Conservation (phyloP, 2,329 filamentous ascomycete species). For the Ceratocystis destructans region DNA sequence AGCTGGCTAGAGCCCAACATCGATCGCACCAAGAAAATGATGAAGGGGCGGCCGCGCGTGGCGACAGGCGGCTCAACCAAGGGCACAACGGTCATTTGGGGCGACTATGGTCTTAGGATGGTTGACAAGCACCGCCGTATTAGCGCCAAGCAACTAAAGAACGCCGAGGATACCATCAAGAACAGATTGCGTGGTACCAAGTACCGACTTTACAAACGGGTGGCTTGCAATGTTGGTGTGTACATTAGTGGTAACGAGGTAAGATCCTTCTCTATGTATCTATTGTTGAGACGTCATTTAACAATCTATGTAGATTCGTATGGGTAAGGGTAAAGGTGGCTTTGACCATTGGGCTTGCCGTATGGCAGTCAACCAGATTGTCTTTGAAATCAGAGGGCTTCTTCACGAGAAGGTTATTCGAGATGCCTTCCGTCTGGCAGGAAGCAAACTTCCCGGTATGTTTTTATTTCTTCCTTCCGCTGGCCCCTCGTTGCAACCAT, state of each 20-base stretch:
- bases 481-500: not conserved
- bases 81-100: constrained; percentile 92
- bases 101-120: constrained; percentile 90
- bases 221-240: constrained; percentile 86
- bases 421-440: constrained; percentile 87
- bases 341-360: constrained; percentile 94
- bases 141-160: constrained; percentile 71
- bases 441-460: constrained; percentile 84
- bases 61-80: constrained; percentile 80
- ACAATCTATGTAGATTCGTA: constrained; percentile 51
- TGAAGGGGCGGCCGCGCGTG: constrained; percentile 78
- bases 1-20: constrained; percentile 74
- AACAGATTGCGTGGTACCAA: constrained; percentile 76
- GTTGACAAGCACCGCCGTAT: constrained; percentile 85
- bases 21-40: constrained; percentile 70
- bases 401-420: constrained; percentile 88
- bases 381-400: constrained; percentile 85
- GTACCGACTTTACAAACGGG: constrained; percentile 81
- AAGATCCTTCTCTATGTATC: constrained; percentile 22
- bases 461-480: constrained; percentile 19
- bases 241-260: constrained; percentile 91
- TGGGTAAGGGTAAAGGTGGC: constrained; percentile 97
- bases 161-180: constrained; percentile 89
- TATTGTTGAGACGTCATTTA: constrained; percentile 11
- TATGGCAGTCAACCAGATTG: constrained; percentile 76